A percentile compares a stretch with the other conserved stretches of the same genome.
These are phyloP conservation scores for Isoetes taiwanensis DNA, from an alignment of 75 land plant species.

Conservation along the genomic window DNA sequence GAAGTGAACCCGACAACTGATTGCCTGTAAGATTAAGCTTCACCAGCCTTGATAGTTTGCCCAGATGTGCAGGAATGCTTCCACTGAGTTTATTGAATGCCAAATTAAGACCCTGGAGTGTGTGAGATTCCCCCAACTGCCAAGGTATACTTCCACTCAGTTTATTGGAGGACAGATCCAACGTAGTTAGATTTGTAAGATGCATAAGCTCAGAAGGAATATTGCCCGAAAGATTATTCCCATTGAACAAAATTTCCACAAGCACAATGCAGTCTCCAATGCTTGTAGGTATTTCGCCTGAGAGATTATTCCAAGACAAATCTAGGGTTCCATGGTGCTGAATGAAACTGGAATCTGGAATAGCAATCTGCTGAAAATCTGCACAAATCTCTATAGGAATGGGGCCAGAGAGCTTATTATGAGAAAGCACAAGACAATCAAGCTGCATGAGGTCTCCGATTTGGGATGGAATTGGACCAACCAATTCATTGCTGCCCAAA, in stretches of 20 bases:
- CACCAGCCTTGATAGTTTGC: conserved; percentile 25
- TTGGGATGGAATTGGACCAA: conserved; percentile 43
- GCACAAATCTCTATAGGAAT: conserved; percentile 46
- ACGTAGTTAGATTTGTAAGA: conserved; percentile 38
- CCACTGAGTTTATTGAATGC: conserved; percentile 34
- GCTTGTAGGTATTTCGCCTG: conserved; percentile 32
- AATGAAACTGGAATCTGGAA: conserved; percentile 43
- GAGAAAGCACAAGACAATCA: conserved; percentile 55
- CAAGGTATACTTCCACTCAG: conserved; percentile 47
- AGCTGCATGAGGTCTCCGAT: conserved; percentile 36
- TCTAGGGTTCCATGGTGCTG: conserved; percentile 69
- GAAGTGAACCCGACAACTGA: conserved; percentile 36
- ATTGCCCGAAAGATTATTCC: conserved; percentile 43
- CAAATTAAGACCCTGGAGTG: conserved; percentile 37
- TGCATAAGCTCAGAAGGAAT: conserved; percentile 35
- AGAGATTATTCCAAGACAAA: conserved; percentile 34
- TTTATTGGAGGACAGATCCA: conserved; percentile 54
- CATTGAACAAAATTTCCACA: conserved; percentile 31
- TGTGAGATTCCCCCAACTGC: conserved; percentile 9
- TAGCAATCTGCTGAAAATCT: conserved; percentile 32
- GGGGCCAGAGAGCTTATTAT: conserved; percentile 48
- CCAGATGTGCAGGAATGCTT: conserved; percentile 19
- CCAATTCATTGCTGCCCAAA: conserved; percentile 41
- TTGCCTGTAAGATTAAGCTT: conserved; percentile 47
- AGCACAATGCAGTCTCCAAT: conserved; percentile 36